Percentiles rank a stretch among this genome's conserved stretches.
Conservation (phyloP, 1,284 basidiomycete species). For the Apiotrichum mycotoxinovorans region DNA sequence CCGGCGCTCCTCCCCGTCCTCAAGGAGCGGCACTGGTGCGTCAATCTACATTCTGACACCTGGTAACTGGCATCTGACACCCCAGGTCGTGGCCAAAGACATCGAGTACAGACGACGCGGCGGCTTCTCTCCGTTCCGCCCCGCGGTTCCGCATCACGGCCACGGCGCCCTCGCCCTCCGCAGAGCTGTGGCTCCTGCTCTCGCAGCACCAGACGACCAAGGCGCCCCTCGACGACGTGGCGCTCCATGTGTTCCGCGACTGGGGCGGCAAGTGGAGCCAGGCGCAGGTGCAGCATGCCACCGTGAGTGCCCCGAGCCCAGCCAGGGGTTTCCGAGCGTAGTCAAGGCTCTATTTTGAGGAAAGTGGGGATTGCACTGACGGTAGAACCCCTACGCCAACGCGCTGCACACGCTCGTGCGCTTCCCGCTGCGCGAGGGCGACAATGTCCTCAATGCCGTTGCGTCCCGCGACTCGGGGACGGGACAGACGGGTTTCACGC, state of each 20-base stretch:
- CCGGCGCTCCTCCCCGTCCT: constrained; percentile 59
- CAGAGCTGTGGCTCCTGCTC: constrained; percentile 71
- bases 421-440: constrained; percentile 25
- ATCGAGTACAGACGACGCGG: constrained; percentile 1
- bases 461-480: constrained; percentile 38
- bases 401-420: constrained; percentile 66
- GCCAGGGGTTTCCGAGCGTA: too few relatives aligned
- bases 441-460: constrained; percentile 28
- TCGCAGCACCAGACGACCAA: constrained; percentile 69
- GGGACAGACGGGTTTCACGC: constrained; percentile 40
- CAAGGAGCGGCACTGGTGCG: constrained; percentile 66
- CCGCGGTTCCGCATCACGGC: constrained; percentile 31
- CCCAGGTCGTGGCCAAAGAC: constrained; percentile 57
- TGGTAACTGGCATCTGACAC: background rate
- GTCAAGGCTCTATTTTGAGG: too few relatives aligned
- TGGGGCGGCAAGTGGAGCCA: constrained; percentile 3
- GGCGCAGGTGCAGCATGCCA: constrained; percentile 9
- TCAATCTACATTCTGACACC: constrained; percentile 5
- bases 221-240: constrained; percentile 63
- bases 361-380: too few relatives aligned
- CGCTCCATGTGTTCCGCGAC: constrained; percentile 58
- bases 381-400: constrained; percentile 60
- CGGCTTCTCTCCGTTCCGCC: background rate
- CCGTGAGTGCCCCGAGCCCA: constrained; percentile 8
- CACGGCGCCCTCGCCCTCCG: constrained; percentile 5